Percentiles rank a stretch among this genome's conserved stretches.
Evolutionary conservation across 495 filamentous ascomycete genomes (phyloP).

Genomic region (Hyaloscypha finlandica): DNA sequence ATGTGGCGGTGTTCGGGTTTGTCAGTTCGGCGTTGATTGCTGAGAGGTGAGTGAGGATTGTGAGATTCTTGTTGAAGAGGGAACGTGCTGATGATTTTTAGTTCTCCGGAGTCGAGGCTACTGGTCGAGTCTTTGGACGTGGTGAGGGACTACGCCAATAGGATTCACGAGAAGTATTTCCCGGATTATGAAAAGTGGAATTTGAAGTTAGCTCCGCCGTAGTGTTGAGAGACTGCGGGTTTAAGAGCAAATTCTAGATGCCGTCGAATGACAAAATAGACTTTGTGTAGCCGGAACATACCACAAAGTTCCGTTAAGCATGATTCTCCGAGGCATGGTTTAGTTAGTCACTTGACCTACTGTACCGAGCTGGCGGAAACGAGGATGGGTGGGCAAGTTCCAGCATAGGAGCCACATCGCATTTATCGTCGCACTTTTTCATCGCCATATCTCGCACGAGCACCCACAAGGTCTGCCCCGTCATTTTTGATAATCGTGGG

Average conservation of each 20-base stretch:
- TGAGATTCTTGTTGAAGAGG: not conserved
- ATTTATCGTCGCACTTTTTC: not conserved
- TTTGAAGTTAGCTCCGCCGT: not conserved
- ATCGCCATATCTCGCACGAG: no score
- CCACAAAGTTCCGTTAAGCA: not conserved
- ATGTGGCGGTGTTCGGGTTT: constrained; percentile 59
- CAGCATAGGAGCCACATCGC: not conserved
- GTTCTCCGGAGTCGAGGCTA: constrained; percentile 47
- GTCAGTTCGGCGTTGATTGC: constrained; percentile 50
- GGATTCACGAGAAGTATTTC: constrained; percentile 61
- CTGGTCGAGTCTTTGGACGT: constrained; percentile 47
- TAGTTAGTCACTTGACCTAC: no score
- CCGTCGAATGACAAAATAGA: not conserved
- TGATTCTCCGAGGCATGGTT: not conserved
- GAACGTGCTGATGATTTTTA: constrained; percentile 30
- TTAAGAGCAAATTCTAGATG: not conserved
- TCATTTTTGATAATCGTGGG: no score
- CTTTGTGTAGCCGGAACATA: not conserved
- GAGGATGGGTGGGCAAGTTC: not conserved
- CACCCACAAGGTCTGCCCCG: no score
- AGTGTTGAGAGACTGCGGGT: not conserved
- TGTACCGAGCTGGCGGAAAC: not conserved
- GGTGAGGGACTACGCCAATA: constrained; percentile 56
- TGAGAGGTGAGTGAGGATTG: constrained; percentile 42
- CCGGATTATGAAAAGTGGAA: constrained; percentile 53